A percentile compares a stretch with the other conserved stretches of the same genome.
These are phyloP conservation scores for Malassezia obtusa DNA, from an alignment of 1,284 basidiomycete genomes.

Conservation along the genomic window DNA sequence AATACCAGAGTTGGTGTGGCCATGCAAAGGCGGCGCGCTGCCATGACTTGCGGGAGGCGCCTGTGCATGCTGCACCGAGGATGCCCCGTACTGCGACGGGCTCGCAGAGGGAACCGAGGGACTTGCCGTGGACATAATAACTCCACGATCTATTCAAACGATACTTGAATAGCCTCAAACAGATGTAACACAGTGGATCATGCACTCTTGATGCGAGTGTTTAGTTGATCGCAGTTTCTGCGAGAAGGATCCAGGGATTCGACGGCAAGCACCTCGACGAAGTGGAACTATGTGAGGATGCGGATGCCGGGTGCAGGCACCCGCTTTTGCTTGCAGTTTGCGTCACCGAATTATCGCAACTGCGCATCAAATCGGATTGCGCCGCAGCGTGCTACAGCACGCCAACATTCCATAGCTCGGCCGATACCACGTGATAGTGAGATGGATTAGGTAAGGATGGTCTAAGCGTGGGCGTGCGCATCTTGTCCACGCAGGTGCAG, in stretches of 20 bases:
- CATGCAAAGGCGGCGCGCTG: constrained; percentile 8
- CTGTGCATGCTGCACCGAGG: constrained; percentile 11
- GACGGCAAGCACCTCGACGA: not conserved
- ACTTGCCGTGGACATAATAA: constrained; percentile 14
- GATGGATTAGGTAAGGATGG: not conserved
- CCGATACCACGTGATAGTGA: not conserved
- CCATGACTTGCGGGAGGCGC: not conserved
- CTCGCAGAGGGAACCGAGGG: constrained; percentile 13
- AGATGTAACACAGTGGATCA: not conserved
- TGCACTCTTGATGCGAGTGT: not conserved
- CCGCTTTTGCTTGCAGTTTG: constrained; percentile 15
- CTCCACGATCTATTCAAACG: not conserved
- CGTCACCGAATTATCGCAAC: not conserved
- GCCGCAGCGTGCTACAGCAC: not conserved
- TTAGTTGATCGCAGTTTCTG: not conserved
- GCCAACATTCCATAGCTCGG: constrained; percentile 6
- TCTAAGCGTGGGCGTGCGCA: too few relatives aligned
- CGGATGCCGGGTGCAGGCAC: constrained; percentile 9
- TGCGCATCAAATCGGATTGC: constrained; percentile 1
- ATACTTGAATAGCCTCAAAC: too few relatives aligned
- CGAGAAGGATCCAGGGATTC: not conserved
- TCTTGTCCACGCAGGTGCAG: too few relatives aligned
- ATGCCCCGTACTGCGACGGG: constrained; percentile 8
- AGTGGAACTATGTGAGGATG: constrained; percentile 5
- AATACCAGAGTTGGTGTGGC: constrained; percentile 6